Conservation (phyloP, 2,329 filamentous ascomycete genomes). For the Alternaria brassicae region DNA sequence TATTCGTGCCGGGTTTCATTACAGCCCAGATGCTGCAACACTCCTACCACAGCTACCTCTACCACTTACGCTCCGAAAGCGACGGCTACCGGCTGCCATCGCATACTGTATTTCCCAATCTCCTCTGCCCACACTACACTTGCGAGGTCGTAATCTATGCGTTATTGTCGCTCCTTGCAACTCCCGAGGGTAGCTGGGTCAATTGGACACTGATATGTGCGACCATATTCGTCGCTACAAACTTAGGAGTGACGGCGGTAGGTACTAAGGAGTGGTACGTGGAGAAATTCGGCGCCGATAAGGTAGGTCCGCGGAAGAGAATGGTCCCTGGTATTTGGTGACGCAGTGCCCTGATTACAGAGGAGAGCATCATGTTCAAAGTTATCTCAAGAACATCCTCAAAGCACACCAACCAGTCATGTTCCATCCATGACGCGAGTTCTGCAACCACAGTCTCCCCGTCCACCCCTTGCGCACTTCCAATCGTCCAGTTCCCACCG, state of each 20-base stretch:
- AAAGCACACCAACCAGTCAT: neutral
- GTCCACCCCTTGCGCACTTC: neutral
- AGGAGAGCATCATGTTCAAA: neutral
- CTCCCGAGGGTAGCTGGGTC: constrained; percentile 68
- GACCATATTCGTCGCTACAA: constrained; percentile 75
- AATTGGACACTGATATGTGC: constrained; percentile 78
- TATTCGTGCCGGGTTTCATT: constrained; percentile 70
- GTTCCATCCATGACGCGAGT: neutral
- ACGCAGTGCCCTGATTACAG: neutral
- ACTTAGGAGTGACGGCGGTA: constrained; percentile 81
- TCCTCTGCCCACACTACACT: constrained; percentile 90
- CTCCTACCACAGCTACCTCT: constrained; percentile 59
- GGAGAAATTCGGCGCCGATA: constrained; percentile 41
- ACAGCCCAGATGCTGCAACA: constrained; percentile 77
- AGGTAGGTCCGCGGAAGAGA: constrained; percentile 37
- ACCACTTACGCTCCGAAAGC: constrained; percentile 47
- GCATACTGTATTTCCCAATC: constrained; percentile 71
- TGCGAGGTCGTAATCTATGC: constrained; percentile 87
- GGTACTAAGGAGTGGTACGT: constrained; percentile 70
- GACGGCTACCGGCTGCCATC: constrained; percentile 81
- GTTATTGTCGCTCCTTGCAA: constrained; percentile 75
- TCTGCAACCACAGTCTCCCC: neutral
- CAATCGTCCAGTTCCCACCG: neutral
- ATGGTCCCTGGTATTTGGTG: constrained; percentile 48
- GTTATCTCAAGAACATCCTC: neutral